Base-by-base conservation (phyloP, 2,329 filamentous ascomycete genomes). In the Diaporthe longicolla region DNA sequence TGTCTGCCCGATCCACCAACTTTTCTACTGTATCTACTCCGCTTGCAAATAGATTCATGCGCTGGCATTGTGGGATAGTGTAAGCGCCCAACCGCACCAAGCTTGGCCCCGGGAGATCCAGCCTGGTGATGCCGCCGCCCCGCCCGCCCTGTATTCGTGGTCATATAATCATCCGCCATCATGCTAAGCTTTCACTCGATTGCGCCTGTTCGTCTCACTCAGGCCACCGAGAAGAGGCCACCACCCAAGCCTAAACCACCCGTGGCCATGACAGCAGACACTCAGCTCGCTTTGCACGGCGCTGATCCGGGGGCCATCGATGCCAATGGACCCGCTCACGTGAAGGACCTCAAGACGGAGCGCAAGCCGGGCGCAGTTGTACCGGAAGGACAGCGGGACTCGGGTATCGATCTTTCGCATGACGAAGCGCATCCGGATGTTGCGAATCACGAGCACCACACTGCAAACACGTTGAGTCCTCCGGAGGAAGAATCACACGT, bases 161-260 rank as follows among this genome's bases (percentile, higher is more conserved):
- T 68, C 63, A 68, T 68, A 68, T 68, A 68, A 19, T 19, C 10
- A 52, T 37, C 13, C 24, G 17, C 72, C 29, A 57, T 24, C 59
- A 74, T 74, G 73, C 52, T 74, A 29, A 57, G 59, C 52, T 71
- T 74, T 35, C 73, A 74, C 40, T 74, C 73, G 21, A 70, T 74
- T n/a, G 59, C 70, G 19, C 73, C 73, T 26, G 69, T 29, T 9
- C 55, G 48, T 40, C 73, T 74, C 19, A 66, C 59, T 17, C 50
- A 40, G 48, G 71, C 59, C 13, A 72, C 59, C 37, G 59, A 59
- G 26, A 61, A 35, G 50, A 54, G 45, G 45, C 37, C 63, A 48
- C 29, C 71, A 45, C 24, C 73, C 17, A 50, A 43, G 19, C 52
- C 59, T 13, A 72, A 72, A 35, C 40, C 69, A 8, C 50, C 69